Percentiles rank a stretch among this genome's conserved stretches.
These are phyloP conservation scores for Tulasnella sp. DNA, from an alignment of 768 basidiomycete species.

Conservation along the genomic window DNA sequence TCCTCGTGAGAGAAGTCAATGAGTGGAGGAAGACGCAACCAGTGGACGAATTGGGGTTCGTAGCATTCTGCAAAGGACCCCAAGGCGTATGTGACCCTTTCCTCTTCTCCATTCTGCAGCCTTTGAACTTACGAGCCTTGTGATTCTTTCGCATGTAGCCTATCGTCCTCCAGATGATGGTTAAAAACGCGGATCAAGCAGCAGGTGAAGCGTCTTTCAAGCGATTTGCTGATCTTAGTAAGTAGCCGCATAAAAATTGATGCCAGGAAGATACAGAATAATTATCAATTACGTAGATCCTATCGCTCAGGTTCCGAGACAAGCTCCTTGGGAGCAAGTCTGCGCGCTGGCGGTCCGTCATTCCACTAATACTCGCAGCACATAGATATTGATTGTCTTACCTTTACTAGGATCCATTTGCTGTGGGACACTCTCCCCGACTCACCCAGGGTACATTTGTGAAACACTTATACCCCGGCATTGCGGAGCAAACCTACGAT, in stretches of 20 bases:
- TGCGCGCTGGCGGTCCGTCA: neutral
- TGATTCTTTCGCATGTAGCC: neutral
- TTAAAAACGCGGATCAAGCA: neutral
- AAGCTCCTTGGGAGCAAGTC: neutral
- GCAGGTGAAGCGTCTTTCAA: neutral
- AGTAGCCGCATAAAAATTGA: neutral
- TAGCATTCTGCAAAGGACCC: no score
- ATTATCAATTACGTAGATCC: neutral
- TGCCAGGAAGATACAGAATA: neutral
- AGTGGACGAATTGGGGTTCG: no score
- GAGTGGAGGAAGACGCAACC: neutral
- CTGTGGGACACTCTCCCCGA: neutral
- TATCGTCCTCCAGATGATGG: neutral
- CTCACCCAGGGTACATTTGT: conserved; percentile 2
- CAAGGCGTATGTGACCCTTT: no score
- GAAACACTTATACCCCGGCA: neutral
- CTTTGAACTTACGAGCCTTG: no score
- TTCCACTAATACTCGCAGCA: no score
- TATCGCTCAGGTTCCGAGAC: neutral
- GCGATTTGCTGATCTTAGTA: conserved; percentile 1
- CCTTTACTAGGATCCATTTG: neutral
- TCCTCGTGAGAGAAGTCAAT: neutral
- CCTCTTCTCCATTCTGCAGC: no score
- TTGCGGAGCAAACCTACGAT: neutral
- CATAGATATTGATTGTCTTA: neutral